Evolutionary conservation across 768 basidiomycete genomes (phyloP), one percentile per base, ranked within the genome.

Genomic region (Royoungia palumana): DNA sequence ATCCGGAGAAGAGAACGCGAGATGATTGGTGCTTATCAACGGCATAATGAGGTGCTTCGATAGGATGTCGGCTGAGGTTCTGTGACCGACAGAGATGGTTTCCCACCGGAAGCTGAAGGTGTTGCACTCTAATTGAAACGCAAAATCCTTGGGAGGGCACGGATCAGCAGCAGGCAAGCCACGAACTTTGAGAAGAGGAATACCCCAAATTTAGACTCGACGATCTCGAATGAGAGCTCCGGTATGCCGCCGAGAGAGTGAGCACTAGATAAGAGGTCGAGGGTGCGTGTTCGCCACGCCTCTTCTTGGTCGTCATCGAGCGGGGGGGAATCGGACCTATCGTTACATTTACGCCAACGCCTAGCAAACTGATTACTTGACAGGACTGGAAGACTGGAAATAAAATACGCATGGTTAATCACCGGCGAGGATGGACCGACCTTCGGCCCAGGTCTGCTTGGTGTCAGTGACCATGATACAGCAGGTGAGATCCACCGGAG

Each of bases 101-200:
- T 90, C 86, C 89, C 89, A 91, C 70, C 78, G 75, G 87, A 87
- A 91, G 71, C 79, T 82, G 67, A 87, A 85, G 9, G 68, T 63
- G 20, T 76, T 75, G 51, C 73, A 78, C 57, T 79, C 78, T 28
- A 89, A 55, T 56, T 78, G 74, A 49, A 88, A 75, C 5, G 85
- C 77, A 21, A 86, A 59, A 62, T 91, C 88, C 88, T 91, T 41
- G 44, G 19, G 49, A 40, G 44, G 37, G 53, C 50, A 53, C 46
- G 34, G 35, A 35, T 58, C 47, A 56, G 59, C 42, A n/a, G 38
- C 32, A 46, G 51, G 54, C 27, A 19, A 50, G 28, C 13, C 17
- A 30, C 12, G 39, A 48, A n/a, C 12, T 24, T 24, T n/a, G 36
- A 46, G 45, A 22, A 40, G 45, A 47, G 32, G 41, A 20, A 61